phyloP scores from a whole-genome alignment of 495 filamentous ascomycete genomes.

The Xylaria acuta region DNA sequence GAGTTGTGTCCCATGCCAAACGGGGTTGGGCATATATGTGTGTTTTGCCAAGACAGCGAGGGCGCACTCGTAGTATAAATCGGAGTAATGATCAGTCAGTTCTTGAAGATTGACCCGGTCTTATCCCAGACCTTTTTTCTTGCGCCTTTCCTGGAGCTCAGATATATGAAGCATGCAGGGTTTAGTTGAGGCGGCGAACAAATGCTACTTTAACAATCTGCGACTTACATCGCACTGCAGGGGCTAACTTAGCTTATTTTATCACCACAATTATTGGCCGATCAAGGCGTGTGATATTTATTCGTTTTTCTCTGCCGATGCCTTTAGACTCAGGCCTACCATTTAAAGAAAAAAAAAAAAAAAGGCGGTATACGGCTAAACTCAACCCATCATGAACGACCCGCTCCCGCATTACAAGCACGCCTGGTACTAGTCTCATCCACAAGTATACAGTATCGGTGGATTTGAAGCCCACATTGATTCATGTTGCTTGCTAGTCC shows the following conservation, averaged over 20 bases:
- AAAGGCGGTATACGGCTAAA: background rate
- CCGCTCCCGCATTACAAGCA: conserved; percentile 7
- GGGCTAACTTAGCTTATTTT: background rate
- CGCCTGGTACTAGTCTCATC: background rate
- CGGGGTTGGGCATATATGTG: background rate
- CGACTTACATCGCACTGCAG: background rate
- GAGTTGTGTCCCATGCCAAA: background rate
- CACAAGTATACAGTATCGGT: background rate
- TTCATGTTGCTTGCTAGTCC: conserved; percentile 6
- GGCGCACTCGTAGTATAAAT: background rate
- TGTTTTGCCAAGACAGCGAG: background rate
- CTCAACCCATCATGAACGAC: background rate
- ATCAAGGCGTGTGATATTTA: background rate
- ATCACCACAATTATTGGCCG: background rate
- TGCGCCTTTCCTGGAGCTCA: background rate
- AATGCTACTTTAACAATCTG: background rate
- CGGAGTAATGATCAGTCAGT: background rate
- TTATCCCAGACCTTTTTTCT: background rate
- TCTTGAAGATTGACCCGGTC: background rate
- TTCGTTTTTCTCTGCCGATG: background rate
- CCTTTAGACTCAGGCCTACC: background rate
- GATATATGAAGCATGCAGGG: background rate
- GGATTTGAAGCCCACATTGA: background rate
- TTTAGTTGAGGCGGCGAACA: conserved; percentile 2
- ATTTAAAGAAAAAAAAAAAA: background rate